A percentile compares a stretch with the other conserved stretches of the same genome.
phyloP scores from a whole-genome alignment of 2,329 filamentous ascomycete genomes.

The Xylaria sp. region DNA sequence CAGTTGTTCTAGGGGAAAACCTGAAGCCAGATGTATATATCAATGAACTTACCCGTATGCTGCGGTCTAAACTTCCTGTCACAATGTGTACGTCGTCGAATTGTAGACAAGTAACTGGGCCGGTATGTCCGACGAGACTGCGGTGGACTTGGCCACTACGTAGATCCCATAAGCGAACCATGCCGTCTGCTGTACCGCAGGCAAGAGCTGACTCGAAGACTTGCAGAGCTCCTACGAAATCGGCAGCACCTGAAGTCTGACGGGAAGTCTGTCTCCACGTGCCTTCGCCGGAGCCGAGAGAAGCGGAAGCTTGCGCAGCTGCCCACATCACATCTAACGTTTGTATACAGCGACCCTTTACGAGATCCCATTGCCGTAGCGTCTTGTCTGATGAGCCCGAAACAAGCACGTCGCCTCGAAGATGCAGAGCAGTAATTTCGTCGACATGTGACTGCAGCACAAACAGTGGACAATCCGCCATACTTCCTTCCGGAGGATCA shows the following conservation, averaged over 20 bases:
- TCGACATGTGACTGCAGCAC: slow-evolving; percentile 89
- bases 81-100: slow-evolving; percentile 96
- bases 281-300: slow-evolving; percentile 64
- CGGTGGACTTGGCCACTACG: slow-evolving; percentile 96
- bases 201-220: slow-evolving; percentile 95
- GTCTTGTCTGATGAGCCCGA: slow-evolving; percentile 98
- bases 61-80: slow-evolving; percentile 89
- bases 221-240: slow-evolving; percentile 93
- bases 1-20: not conserved
- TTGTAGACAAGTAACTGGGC: slow-evolving; percentile 89
- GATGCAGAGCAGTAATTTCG: slow-evolving; percentile 92
- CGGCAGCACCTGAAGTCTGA: slow-evolving; percentile 70
- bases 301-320: slow-evolving; percentile 83
- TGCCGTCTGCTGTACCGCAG: slow-evolving; percentile 95
- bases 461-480: slow-evolving; percentile 89
- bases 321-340: slow-evolving; percentile 98
- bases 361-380: slow-evolving; percentile 94
- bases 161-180: slow-evolving; percentile 96
- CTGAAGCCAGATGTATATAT: not conserved
- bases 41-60: slow-evolving; percentile 77
- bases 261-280: slow-evolving; percentile 77
- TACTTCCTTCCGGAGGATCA: slow-evolving; percentile 77
- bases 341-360: slow-evolving; percentile 96
- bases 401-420: slow-evolving; percentile 85
- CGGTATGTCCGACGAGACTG: slow-evolving; percentile 93